A percentile compares a stretch with the other conserved stretches of the same genome.
Evolutionary conservation across 2,329 filamentous ascomycete genomes (phyloP).

Genomic region (Dothidotthia symphoricarpi): DNA sequence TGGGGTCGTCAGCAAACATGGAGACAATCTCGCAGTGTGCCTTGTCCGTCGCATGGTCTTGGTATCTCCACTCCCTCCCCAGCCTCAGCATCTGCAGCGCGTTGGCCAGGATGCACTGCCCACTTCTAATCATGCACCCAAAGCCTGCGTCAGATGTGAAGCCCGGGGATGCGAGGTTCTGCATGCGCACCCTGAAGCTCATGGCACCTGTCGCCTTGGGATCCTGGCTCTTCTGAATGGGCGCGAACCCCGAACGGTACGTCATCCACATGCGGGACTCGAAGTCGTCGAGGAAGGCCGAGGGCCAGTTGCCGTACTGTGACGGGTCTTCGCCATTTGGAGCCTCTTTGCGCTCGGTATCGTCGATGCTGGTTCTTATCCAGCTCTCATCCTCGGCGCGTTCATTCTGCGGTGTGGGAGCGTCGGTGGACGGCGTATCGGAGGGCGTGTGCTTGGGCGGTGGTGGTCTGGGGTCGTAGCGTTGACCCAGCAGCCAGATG

Average conservation of each 20-base stretch:
- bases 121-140: slow-evolving; percentile 98
- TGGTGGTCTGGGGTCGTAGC: slow-evolving; percentile 49
- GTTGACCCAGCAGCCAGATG: slow-evolving; percentile 77
- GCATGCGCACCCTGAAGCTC: slow-evolving; percentile 80
- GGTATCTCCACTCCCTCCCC: slow-evolving; percentile 82
- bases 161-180: slow-evolving; percentile 76
- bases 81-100: slow-evolving; percentile 69
- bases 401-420: slow-evolving; percentile 25
- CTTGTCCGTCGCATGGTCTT: slow-evolving; percentile 46
- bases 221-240: slow-evolving; percentile 76
- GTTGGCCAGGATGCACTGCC: slow-evolving; percentile 90
- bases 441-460: slow-evolving; percentile 22
- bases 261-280: slow-evolving; percentile 95
- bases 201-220: slow-evolving; percentile 68
- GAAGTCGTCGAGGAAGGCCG: slow-evolving; percentile 84
- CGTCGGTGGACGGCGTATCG: slow-evolving; percentile 18
- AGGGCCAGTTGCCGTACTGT: slow-evolving; percentile 68
- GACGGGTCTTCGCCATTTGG: slow-evolving; percentile 36
- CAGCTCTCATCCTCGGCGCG: slow-evolving; percentile 47
- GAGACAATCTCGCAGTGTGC: slow-evolving; percentile 72
- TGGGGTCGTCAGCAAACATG: slow-evolving; percentile 82
- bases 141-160: slow-evolving; percentile 95
- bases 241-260: slow-evolving; percentile 81
- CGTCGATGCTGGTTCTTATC: slow-evolving; percentile 66
- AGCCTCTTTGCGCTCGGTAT: slow-evolving; percentile 65